Percentiles rank a stretch among this genome's conserved stretches.
Evolutionary conservation across 2,329 filamentous ascomycete species (phyloP).

Genomic region (Westerdykella aurantiaca): DNA sequence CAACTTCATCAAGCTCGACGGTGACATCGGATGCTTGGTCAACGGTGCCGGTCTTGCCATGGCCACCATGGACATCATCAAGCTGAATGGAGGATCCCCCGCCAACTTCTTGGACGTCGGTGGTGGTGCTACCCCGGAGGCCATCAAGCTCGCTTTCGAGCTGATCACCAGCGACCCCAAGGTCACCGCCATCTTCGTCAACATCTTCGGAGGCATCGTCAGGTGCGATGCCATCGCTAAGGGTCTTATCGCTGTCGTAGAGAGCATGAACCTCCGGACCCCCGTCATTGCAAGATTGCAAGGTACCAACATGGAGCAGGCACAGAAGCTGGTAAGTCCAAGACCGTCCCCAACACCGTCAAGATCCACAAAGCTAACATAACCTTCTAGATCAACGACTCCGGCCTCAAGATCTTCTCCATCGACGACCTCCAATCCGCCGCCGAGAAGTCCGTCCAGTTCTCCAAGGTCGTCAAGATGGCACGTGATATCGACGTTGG

Average conservation of each 20-base stretch:
- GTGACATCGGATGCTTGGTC: conserved; percentile 97
- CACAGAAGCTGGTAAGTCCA: conserved; percentile 64
- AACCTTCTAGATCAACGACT: conserved; percentile 71
- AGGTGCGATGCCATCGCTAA: conserved; percentile 95
- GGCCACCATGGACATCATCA: conserved; percentile 99
- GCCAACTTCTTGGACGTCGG: conserved; percentile 99
- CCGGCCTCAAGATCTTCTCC: conserved; percentile 98
- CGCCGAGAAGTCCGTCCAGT: conserved; percentile 96
- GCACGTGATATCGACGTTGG: conserved; percentile 95
- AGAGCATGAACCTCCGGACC: conserved; percentile 91
- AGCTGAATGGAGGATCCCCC: conserved; percentile 91
- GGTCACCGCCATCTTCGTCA: conserved; percentile 98
- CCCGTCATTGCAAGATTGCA: conserved; percentile 96
- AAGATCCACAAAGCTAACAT: not conserved
- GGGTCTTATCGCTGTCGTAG: conserved; percentile 89
- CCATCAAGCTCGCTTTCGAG: conserved; percentile 96
- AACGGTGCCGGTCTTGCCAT: conserved; percentile 99
- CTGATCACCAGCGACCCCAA: conserved; percentile 98
- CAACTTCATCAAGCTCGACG: conserved; percentile 99
- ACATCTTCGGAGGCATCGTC: conserved; percentile 99
- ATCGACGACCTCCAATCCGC: conserved; percentile 97
- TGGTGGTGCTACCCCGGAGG: conserved; percentile 91
- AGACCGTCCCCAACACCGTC: not conserved
- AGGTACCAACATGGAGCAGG: conserved; percentile 96
- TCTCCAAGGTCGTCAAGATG: conserved; percentile 99